Base-by-base conservation (phyloP, 148 eudicot genomes). In the Rhododendron ferrugineum region DNA sequence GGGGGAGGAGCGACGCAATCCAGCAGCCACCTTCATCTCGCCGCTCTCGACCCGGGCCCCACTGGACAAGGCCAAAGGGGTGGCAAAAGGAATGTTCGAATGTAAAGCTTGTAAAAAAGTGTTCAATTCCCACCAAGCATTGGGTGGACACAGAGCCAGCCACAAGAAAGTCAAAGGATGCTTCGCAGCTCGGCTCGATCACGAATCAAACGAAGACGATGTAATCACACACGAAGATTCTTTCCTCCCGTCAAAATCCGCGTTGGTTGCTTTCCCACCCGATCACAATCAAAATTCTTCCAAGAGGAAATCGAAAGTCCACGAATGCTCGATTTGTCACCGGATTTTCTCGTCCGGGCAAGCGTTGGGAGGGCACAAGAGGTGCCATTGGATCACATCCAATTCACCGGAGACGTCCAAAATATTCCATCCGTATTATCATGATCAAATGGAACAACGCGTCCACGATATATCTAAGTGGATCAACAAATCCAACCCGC, bases 321-420 rank as follows among this genome's bases (percentile, higher is more conserved):
- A 97, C 52, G 93, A 95, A 83, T 97, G 98, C 86, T 89, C 97
- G 7, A 94, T 96, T 13, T 96, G 99, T 73, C 93, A 93, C 37
- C 84, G 93, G 37, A 85, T 93, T 26, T 97, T 97, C 85, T 88
- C 95, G 0, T 93, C 98, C 0, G 99, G 98, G 2, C 98, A 97
- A 87, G 99, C 99, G 3, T 58, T 97, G 6, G 99, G 99, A 5
- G 98, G 98, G 10, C 99, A 95, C 86, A 95, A 97, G 84, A 92
- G 99, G 87, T 97, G 98, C 50, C 98, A 97, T 78, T 95, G 99
- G 99, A 89, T 96, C 88, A 94, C 95, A 2, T 91, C 98, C 2
- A 93, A 89, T 83, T 85, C 92, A 8, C 89, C 93, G 0, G 93
- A 92, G 28, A 81, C 93, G 3, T 81, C 92, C 1, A 92, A 89